Evolutionary conservation across 768 basidiomycete genomes (phyloP).

Genomic region (Strobilomyces dryophilus): DNA sequence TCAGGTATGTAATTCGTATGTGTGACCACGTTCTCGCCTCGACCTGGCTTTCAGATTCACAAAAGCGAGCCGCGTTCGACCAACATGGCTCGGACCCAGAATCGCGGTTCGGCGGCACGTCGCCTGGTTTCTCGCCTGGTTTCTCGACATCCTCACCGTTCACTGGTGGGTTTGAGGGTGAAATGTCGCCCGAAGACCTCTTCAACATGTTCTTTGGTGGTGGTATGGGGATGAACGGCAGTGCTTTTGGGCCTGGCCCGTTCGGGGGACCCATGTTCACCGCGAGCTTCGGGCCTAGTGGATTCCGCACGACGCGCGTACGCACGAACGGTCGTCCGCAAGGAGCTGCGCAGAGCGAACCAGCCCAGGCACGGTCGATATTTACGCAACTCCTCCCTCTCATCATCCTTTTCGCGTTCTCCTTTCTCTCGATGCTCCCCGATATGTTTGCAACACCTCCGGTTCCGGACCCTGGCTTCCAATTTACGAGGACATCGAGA

Average conservation of each 20-base stretch:
- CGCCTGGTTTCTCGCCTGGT: constrained; percentile 45
- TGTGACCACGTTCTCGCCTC: not conserved
- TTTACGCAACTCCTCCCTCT: constrained; percentile 81
- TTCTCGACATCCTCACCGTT: constrained; percentile 51
- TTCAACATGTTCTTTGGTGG: constrained; percentile 99
- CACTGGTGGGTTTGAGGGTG: constrained; percentile 62
- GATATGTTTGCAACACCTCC: constrained; percentile 63
- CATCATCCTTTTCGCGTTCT: constrained; percentile 79
- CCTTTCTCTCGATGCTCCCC: constrained; percentile 77
- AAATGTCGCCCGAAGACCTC: constrained; percentile 91
- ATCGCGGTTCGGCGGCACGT: constrained; percentile 68
- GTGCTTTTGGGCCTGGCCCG: constrained; percentile 55
- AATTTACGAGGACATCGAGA: constrained; percentile 57
- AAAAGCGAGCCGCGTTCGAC: constrained; percentile 87
- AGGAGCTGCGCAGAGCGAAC: constrained; percentile 33
- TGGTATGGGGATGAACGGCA: constrained; percentile 41
- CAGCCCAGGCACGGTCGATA: constrained; percentile 51
- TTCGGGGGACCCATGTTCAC: constrained; percentile 58
- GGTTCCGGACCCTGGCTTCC: constrained; percentile 75
- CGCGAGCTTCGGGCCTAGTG: constrained; percentile 74
- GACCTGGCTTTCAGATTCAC: constrained; percentile 51
- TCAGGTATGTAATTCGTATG: constrained; percentile 48
- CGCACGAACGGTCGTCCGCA: constrained; percentile 36
- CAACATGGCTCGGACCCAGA: constrained; percentile 86
- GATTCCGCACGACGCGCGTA: constrained; percentile 69